Base-by-base conservation (phyloP, 2,329 filamentous ascomycete genomes). In the Ophiosphaerella korrae region DNA sequence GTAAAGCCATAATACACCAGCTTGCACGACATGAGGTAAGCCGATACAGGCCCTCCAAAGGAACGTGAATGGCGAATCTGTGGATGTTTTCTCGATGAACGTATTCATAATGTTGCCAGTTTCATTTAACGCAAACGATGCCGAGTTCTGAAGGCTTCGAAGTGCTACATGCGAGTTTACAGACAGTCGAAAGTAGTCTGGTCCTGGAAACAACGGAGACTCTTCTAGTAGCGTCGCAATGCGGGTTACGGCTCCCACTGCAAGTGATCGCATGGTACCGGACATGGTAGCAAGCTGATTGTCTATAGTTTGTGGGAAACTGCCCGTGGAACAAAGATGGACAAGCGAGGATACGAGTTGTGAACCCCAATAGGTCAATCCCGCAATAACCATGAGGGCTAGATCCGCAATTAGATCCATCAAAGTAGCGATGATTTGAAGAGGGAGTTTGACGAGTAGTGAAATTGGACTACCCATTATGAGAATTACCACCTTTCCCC, bases 401-500 rank as follows among this genome's bases (percentile, higher is more conserved):
- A 84, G 75, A 67, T 97, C 93, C 55, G 96, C 88, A 26, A 92
- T 73, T 38, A 96, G 80, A 64, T 92, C 92, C n/a, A 89, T 88
- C 35, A 87, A 71, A 47, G 85, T 84, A 37, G 92, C 89, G 8
- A 92, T 69, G 35, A 92, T 80, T 41, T 85, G 85, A 18, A 96
- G 77, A 3, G 93, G 86, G 12, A 91, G 82, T 70, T 84, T 85
- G 55, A 88, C 67, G 43, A 85, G 70, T 26, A 86, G 77, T n/a
- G 81, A 78, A 33, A 90, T 77, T 2, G 93, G 93, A 59, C 92
- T 91, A 11, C 89, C 90, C 21, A 93, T 71, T 42, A 92, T 79
- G 69, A 93, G 87, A 37, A 97, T 80, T 4, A 90, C 86, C 23
- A 96, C 79, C 58, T 96, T 92, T 12, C 94, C 94, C 67, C 92